Percentiles rank a stretch among this genome's conserved stretches.
Conservation (phyloP, 1,139 yeast genomes). For the Petasospora fabianii region DNA sequence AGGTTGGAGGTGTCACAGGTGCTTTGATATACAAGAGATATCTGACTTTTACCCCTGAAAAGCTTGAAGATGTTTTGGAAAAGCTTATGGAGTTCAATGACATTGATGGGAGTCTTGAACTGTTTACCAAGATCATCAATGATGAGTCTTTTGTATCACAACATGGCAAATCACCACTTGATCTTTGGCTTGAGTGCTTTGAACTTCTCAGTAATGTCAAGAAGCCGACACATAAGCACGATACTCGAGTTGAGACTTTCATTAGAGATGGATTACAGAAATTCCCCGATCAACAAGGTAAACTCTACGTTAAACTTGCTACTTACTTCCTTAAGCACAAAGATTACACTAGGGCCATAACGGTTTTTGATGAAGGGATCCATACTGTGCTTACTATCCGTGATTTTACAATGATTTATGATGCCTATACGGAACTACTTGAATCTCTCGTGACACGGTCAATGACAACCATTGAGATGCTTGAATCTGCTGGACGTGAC, state of each 20-base stretch:
- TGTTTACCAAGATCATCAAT: slow-evolving; percentile 28
- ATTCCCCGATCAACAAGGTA: slow-evolving; percentile 62
- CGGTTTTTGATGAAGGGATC: slow-evolving; percentile 46
- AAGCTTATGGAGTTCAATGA: slow-evolving; percentile 30
- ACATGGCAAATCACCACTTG: slow-evolving; percentile 37
- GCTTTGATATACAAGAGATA: slow-evolving; percentile 43
- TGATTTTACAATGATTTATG: slow-evolving; percentile 66
- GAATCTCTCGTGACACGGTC: slow-evolving; percentile 44
- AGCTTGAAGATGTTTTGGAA: slow-evolving; percentile 33
- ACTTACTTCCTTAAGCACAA: slow-evolving; percentile 40
- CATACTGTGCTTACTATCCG: slow-evolving; percentile 44
- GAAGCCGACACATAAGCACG: slow-evolving; percentile 13
- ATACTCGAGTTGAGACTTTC: slow-evolving; percentile 33
- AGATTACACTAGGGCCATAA: slow-evolving; percentile 42
- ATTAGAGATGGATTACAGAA: slow-evolving; percentile 38
- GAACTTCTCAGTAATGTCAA: slow-evolving; percentile 36
- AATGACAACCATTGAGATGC: slow-evolving; percentile 30
- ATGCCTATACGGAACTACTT: slow-evolving; percentile 59
- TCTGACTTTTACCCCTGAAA: slow-evolving; percentile 37
- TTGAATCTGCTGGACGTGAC: slow-evolving; percentile 16
- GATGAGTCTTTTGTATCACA: slow-evolving; percentile 33
- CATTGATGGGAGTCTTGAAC: slow-evolving; percentile 17
- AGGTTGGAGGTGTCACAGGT: slow-evolving; percentile 42
- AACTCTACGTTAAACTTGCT: slow-evolving; percentile 48
- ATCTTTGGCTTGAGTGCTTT: slow-evolving; percentile 46